Evolutionary conservation across 495 filamentous ascomycete genomes (phyloP).

Genomic region (Xylaria flabelliformis): DNA sequence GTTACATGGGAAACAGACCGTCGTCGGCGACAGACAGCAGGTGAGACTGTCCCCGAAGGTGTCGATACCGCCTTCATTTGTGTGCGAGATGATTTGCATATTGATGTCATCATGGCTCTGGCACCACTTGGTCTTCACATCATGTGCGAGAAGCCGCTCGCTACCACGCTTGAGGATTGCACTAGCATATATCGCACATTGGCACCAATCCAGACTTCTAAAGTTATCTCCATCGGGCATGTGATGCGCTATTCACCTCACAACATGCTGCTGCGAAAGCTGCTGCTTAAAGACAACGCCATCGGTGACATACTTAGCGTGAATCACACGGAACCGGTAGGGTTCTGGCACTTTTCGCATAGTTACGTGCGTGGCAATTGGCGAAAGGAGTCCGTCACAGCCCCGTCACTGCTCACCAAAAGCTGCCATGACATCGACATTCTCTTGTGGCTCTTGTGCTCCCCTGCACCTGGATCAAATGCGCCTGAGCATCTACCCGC

Average conservation of each 20-base stretch:
- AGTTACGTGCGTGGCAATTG: slow-evolving; percentile 95
- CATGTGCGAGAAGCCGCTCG: slow-evolving; percentile 94
- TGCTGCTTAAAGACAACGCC: slow-evolving; percentile 72
- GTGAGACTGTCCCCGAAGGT: slow-evolving; percentile 54
- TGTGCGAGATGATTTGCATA: slow-evolving; percentile 86
- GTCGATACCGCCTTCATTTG: slow-evolving; percentile 89
- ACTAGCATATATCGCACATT: slow-evolving; percentile 71
- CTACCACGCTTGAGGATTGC: slow-evolving; percentile 77
- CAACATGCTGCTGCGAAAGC: slow-evolving; percentile 80
- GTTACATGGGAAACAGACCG: slow-evolving; percentile 66
- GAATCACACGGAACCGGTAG: slow-evolving; percentile 92
- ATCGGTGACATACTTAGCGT: slow-evolving; percentile 89
- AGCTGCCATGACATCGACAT: slow-evolving; percentile 95
- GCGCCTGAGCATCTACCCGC: slow-evolving; percentile 73
- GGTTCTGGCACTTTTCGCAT: slow-evolving; percentile 96
- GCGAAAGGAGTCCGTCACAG: slow-evolving; percentile 75
- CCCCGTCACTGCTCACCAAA: slow-evolving; percentile 86
- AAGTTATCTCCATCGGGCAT: slow-evolving; percentile 83
- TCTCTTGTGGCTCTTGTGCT: slow-evolving; percentile 84
- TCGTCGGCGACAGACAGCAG: slow-evolving; percentile 49
- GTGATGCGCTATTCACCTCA: slow-evolving; percentile 88
- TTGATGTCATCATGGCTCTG: slow-evolving; percentile 74
- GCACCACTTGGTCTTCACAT: slow-evolving; percentile 76
- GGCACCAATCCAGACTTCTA: slow-evolving; percentile 40
- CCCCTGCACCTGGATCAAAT: slow-evolving; percentile 52